Evolutionary conservation across 306 rosid genomes (phyloP).

Genomic region (Potentilla sterilis): DNA sequence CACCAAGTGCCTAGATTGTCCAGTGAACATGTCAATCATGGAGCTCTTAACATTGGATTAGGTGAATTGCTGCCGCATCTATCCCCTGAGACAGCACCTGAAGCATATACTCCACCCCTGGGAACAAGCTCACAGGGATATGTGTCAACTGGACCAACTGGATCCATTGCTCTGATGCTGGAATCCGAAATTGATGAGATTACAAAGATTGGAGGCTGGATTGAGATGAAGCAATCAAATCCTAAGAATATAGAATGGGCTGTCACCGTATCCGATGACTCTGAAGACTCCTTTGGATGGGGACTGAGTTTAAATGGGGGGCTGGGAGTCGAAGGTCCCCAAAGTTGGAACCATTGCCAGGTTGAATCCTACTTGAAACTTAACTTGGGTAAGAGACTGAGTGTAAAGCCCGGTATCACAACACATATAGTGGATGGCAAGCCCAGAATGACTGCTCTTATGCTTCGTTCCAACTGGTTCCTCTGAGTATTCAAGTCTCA

Average conservation of each 20-base stretch:
- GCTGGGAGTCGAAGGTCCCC: conserved; percentile 32
- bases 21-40: conserved; percentile 35
- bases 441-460: conserved; percentile 47
- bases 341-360: conserved; percentile 51
- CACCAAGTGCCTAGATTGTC: conserved; percentile 46
- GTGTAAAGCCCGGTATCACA: conserved; percentile 78
- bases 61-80: conserved; percentile 25
- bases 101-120: conserved; percentile 22
- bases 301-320: conserved; percentile 65
- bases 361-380: conserved; percentile 70
- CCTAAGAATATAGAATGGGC: conserved; percentile 59
- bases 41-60: conserved; percentile 51
- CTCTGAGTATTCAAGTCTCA: conserved; percentile 36
- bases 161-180: conserved; percentile 55
- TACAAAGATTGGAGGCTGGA: conserved; percentile 78
- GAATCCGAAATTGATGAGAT: conserved; percentile 67
- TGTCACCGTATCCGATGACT: conserved; percentile 53
- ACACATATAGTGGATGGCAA: conserved; percentile 54
- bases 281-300: conserved; percentile 79
- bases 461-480: conserved; percentile 77
- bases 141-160: conserved; percentile 36
- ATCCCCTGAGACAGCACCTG: conserved; percentile 37
- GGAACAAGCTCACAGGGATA: conserved; percentile 27
- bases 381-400: conserved; percentile 52
- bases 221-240: conserved; percentile 57